phyloP scores from a whole-genome alignment of 176 grass and related monocot species.

The Eleusine coracana region DNA sequence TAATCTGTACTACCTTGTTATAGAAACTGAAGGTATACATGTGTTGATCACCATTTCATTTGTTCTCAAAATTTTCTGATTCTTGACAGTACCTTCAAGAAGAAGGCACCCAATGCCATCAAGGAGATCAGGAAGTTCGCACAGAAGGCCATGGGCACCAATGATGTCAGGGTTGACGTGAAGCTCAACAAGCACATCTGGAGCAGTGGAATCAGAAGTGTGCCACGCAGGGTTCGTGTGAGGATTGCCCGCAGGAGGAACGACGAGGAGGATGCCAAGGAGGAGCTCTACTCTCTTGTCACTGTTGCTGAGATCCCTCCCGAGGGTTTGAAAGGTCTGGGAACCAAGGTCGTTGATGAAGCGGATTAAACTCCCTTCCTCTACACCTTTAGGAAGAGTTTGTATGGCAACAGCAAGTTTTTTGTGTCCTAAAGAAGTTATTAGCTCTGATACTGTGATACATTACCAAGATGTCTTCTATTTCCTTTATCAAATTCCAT shows the following conservation, averaged over 20 bases:
- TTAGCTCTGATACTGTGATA: slow-evolving; percentile 40
- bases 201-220: slow-evolving; percentile 90
- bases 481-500: slow-evolving; percentile 22
- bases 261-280: slow-evolving; percentile 82
- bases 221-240: slow-evolving; percentile 73
- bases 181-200: slow-evolving; percentile 96
- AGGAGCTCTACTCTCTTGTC: slow-evolving; percentile 83
- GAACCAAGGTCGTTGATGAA: slow-evolving; percentile 73
- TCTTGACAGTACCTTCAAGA: slow-evolving; percentile 85
- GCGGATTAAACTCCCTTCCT: slow-evolving; percentile 45
- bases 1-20: neutral
- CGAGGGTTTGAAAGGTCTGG: slow-evolving; percentile 85
- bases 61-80: slow-evolving; percentile 32
- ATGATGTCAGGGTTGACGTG: slow-evolving; percentile 68
- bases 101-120: slow-evolving; percentile 86
- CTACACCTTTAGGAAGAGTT: slow-evolving; percentile 3
- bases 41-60: neutral
- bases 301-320: slow-evolving; percentile 67
- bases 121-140: slow-evolving; percentile 86
- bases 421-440: slow-evolving; percentile 36
- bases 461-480: slow-evolving; percentile 12
- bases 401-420: slow-evolving; percentile 29
- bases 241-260: slow-evolving; percentile 83
- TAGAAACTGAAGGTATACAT: neutral
- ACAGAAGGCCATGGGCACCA: slow-evolving; percentile 86